Base-by-base conservation (phyloP, 176 grass and related monocot genomes). In the Rhipidocladum racemiflorum region DNA sequence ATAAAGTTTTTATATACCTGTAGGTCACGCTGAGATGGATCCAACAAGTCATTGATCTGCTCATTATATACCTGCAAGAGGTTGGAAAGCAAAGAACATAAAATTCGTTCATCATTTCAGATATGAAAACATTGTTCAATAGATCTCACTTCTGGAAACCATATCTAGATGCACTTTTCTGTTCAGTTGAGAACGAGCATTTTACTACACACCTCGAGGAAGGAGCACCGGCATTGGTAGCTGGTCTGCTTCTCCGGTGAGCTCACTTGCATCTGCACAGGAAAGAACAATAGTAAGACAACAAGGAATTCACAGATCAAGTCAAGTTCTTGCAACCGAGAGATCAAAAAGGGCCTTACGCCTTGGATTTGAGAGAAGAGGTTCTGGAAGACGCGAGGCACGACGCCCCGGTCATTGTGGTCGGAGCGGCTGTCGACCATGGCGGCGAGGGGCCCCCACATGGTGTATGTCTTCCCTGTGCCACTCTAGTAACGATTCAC, bases 381-480 rank as follows among this genome's bases (percentile, higher is more conserved):
- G 80, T 77, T 86, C 35, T 77, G 85, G 88, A 99, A 99, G 83
- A 99, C 79, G 24, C 96, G 92, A 91, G 92, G 96, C 30, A 89
- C 96, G 1, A 99, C 12, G 16, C 96, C 96, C 3, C 54, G 35
- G 45, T 90, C 80, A 24, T 78, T 65, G 12, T 89, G 70, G 62
- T 86, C 80, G n/a, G 89, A 81, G 44, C 36, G 13, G 42, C 51
- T 77, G 69, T 88, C 79, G 45, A 99, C 76, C 92, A 99, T 99
- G 76, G 96, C 89, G 38, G 88, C 88, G 5, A 92, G 90, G 36
- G 96, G 80, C 1, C 92, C 96, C 91, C 92, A 99, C 87, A 99
- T 93, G 43, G 96, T 99, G 79, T 99, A 95, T 1, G 96, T 93
- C 91, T 99, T 99, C 23, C 96, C 96, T 2, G 87, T 99, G 42